phyloP scores from a whole-genome alignment of 148 eudicot species.

The Oxyria digyna region DNA sequence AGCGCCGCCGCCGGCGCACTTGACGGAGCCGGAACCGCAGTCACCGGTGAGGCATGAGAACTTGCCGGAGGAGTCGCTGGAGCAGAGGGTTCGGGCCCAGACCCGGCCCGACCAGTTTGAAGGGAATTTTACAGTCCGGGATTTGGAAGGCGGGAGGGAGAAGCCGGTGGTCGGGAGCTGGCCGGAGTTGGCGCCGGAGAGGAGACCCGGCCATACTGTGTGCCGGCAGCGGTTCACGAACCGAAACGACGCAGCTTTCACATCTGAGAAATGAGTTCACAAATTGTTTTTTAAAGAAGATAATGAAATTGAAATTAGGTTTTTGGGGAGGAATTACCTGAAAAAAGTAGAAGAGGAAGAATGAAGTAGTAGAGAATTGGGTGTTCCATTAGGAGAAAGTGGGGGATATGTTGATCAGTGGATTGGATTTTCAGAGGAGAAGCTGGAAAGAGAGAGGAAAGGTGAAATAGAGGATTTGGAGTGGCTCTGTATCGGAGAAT shows the following conservation, averaged over 20 bases:
- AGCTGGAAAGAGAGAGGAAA: no score
- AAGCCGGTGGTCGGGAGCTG: conserved; percentile 75
- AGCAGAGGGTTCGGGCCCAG: conserved; percentile 83
- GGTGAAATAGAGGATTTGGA: no score
- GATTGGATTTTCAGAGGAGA: not conserved
- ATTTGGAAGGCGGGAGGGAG: conserved; percentile 39
- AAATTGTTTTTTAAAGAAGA: not conserved
- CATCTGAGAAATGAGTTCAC: conserved; percentile 13
- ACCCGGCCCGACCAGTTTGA: conserved; percentile 86
- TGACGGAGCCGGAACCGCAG: conserved; percentile 68
- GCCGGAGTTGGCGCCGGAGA: conserved; percentile 72
- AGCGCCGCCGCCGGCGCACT: conserved; percentile 73
- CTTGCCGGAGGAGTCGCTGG: conserved; percentile 28
- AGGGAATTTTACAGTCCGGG: conserved; percentile 46
- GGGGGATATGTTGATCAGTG: not conserved
- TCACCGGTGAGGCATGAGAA: conserved; percentile 76
- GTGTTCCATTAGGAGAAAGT: not conserved
- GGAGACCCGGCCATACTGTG: conserved; percentile 87
- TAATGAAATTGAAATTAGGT: not conserved
- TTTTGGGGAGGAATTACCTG: not conserved
- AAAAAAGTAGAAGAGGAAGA: not conserved
- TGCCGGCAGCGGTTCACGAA: conserved; percentile 65
- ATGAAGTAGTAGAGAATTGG: not conserved
- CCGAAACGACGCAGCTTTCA: conserved; percentile 45
- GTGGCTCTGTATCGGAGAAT: no score